These are phyloP conservation scores for Ceratocystis variospora DNA, from an alignment of 2,329 filamentous ascomycete species.

Conservation along the genomic window DNA sequence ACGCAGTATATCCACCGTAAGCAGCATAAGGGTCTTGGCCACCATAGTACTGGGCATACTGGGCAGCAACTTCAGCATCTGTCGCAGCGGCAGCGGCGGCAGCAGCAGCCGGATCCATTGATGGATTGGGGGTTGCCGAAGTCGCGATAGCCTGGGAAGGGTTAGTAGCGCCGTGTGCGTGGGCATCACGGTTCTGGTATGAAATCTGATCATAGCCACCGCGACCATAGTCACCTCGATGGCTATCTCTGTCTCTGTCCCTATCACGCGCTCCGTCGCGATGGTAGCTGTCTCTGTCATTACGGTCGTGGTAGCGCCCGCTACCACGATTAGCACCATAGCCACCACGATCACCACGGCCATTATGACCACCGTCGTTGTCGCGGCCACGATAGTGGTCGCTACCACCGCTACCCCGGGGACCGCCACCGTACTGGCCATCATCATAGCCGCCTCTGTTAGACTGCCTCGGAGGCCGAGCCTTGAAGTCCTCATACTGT, in stretches of 20 bases:
- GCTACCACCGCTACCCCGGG: conserved; percentile 25
- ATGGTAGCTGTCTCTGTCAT: conserved; percentile 21
- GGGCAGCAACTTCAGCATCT: conserved; percentile 53
- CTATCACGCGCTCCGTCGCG: conserved; percentile 23
- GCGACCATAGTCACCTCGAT: conserved; percentile 23
- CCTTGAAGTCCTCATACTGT: conserved; percentile 85
- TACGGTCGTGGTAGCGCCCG: conserved; percentile 7
- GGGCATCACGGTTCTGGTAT: conserved; percentile 20
- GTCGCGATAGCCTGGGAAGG: conserved; percentile 23
- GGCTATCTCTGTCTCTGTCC: conserved; percentile 21
- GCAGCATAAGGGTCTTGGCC: conserved; percentile 71
- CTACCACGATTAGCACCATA: conserved; percentile 21
- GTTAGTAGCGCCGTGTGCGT: neutral
- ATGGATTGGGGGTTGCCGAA: conserved; percentile 22
- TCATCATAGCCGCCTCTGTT: conserved; percentile 34
- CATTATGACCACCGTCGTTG: conserved; percentile 13
- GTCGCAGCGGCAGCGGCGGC: conserved; percentile 9
- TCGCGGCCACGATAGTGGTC: conserved; percentile 25
- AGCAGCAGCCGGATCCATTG: conserved; percentile 13
- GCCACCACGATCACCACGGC: conserved; percentile 22
- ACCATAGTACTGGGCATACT: conserved; percentile 73
- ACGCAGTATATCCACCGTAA: conserved; percentile 78
- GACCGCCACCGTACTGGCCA: conserved; percentile 27
- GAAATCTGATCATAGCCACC: conserved; percentile 22
- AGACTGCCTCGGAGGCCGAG: conserved; percentile 55